Base-by-base conservation (phyloP, 257 asterid genomes). In the Thymus quinquecostatus region DNA sequence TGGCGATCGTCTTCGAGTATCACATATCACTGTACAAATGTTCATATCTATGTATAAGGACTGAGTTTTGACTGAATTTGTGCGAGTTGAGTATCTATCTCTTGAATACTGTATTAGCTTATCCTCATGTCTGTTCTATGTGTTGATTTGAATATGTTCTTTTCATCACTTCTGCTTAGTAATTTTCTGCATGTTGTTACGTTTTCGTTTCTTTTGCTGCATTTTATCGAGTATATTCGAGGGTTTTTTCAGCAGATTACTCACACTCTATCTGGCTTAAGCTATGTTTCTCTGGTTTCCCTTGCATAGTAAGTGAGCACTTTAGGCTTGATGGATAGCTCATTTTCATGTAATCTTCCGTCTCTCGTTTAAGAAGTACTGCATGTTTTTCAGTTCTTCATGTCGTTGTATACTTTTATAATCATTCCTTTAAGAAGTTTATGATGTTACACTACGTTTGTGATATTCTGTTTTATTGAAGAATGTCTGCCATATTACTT, bases 51-150 rank as follows among this genome's bases (percentile, higher is more conserved):
- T 62, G 10, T 43, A 33, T 53, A 29, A 28, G 62, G 6, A 29
- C 41, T 21, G 41, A 28, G 49, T 40, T 75, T 41, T 41, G 60
- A 75, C 68, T 32, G 62, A 44, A 44, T 40, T 67, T 33, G 33
- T 10, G 30, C 6, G 57, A 33, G 54, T 66, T 66, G 56, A 56
- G 12, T 68, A 21, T 34, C 56, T 48, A 21, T 65, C 47, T 21
- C 64, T 48, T 2, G 6, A 21, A 11, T 13, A 28, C 59, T 14
- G 44, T 68, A 27, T 13, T 5, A 21, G 14, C 51, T 53, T 63
- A 47, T 44, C 45, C 7, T 69, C 21, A 47, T 64, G 4, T 12
- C 38, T 45, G 59, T 29, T 2, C 29, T 14, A 34, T 58, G 2
- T 36, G 64, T 45, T 55, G 5, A 56, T 40, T 38, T 38, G 66